Evolutionary conservation across 2,329 filamentous ascomycete species (phyloP).

Genomic region (Elsinoe fawcettii): DNA sequence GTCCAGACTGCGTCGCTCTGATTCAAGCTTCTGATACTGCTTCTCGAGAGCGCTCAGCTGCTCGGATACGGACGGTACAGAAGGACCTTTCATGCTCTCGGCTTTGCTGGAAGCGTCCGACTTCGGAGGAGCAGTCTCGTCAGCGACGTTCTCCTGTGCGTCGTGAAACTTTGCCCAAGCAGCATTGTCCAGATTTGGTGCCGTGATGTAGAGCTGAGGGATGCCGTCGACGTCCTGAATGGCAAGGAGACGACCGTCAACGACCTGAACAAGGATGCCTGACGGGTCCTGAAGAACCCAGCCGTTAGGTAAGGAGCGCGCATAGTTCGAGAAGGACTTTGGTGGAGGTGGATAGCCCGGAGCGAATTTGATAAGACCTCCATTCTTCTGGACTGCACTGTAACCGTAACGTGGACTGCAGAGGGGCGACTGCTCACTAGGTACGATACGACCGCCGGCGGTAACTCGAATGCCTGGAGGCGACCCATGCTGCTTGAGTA

Average conservation of each 20-base stretch:
- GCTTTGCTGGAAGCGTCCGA: conserved; percentile 6
- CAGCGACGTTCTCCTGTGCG: neutral
- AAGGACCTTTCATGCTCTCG: conserved; percentile 16
- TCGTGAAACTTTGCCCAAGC: conserved; percentile 10
- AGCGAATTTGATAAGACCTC: conserved; percentile 32
- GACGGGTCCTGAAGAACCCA: conserved; percentile 31
- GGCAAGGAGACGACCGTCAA: conserved; percentile 30
- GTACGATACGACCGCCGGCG: conserved; percentile 46
- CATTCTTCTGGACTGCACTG: conserved; percentile 32
- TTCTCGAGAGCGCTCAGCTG: conserved; percentile 31
- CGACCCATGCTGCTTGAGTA: conserved; percentile 46
- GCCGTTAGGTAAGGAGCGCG: conserved; percentile 23
- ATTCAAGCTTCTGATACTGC: conserved; percentile 30
- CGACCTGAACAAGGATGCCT: conserved; percentile 32
- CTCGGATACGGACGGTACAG: conserved; percentile 23
- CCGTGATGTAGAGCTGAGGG: conserved; percentile 29
- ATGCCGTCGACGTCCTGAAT: conserved; percentile 28
- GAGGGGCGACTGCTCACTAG: conserved; percentile 36
- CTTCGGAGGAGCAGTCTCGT: neutral
- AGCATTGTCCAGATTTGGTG: conserved; percentile 30
- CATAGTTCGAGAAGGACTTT: conserved; percentile 24
- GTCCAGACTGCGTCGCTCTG: conserved; percentile 31
- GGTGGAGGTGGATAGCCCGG: conserved; percentile 27
- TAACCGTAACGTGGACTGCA: conserved; percentile 34
- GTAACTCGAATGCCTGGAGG: conserved; percentile 45